Percentiles rank a stretch among this genome's conserved stretches.
Conservation (phyloP, 345 rosid genomes). For the Capsella bursapastoris region DNA sequence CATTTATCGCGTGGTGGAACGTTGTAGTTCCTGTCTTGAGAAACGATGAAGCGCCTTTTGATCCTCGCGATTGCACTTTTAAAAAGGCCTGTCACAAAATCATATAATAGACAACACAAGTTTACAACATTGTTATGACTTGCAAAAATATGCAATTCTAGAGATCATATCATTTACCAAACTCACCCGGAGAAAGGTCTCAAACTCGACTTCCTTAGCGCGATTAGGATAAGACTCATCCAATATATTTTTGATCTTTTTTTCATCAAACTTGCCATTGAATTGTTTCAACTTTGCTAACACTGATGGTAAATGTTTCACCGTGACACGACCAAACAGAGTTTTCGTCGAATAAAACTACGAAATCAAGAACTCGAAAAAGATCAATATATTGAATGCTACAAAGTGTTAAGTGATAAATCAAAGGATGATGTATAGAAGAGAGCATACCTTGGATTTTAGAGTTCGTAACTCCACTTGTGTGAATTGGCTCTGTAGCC, state of each 20-base stretch:
- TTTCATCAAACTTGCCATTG: slow-evolving; percentile 53
- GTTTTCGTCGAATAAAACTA: slow-evolving; percentile 70
- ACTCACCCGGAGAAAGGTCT: slow-evolving; percentile 79
- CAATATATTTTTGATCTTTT: slow-evolving; percentile 62
- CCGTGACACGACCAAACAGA: slow-evolving; percentile 53
- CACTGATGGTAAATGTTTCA: slow-evolving; percentile 63
- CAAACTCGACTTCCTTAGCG: slow-evolving; percentile 72
- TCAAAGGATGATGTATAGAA: not conserved
- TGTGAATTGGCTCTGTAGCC: slow-evolving; percentile 94
- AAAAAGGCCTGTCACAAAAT: slow-evolving; percentile 55
- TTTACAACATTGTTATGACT: not conserved
- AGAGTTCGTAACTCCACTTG: slow-evolving; percentile 92
- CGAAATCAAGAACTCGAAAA: not conserved
- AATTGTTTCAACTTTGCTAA: slow-evolving; percentile 67
- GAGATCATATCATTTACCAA: not conserved
- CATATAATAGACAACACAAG: not conserved
- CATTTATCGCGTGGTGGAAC: slow-evolving; percentile 73
- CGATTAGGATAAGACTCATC: slow-evolving; percentile 47
- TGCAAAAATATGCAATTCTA: not conserved
- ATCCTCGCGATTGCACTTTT: slow-evolving; percentile 61
- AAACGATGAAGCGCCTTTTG: slow-evolving; percentile 61
- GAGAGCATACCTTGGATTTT: slow-evolving; percentile 66
- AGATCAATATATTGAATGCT: slow-evolving; percentile 1
- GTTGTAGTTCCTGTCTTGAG: slow-evolving; percentile 83
- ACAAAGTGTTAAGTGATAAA: not conserved